Evolutionary conservation across 2,329 filamentous ascomycete species (phyloP), one percentile per base, ranked within the genome.

Genomic region (Diaporthe sp.): DNA sequence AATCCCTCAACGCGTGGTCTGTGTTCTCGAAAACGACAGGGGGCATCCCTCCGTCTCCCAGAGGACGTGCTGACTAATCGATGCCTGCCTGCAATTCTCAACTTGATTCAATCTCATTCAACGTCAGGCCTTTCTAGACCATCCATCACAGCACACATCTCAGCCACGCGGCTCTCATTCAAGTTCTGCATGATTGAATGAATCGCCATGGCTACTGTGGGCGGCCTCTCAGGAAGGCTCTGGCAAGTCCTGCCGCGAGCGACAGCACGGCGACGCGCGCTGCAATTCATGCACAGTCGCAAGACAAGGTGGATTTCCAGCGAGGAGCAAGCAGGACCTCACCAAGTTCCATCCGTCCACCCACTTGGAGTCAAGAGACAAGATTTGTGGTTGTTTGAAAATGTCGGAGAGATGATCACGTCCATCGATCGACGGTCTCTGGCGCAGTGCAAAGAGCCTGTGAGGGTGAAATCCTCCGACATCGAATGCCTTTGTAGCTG

Each of bases 321-420:
- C 34, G 19, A 15, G 10, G 12, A 2, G 22, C 57, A 59, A 10
- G 4, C 57, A 4, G n/a, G 22, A 39, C 12, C 22, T 22, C 34
- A 8, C 19, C 10, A 25, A 7, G 12, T 9, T 4, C 2, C 34
- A 4, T n/a, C 57, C 25, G 17, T 13, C n/a, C 25, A 12, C 42
- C 62, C 28, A 34, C 7, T 12, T 19, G 4, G 5, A 9, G 3
- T 25, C 22, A 17, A 3, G 15, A 3, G 1, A 0, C 3, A 2
- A 5, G 28, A 51, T 17, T 8, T 1, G 9, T 34, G 12, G 44
- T 5, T 51, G 6, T 17, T 17, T 25, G 1, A 1, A 19, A 15
- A 37, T 7, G 1, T 67, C 7, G 19, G 44, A n/a, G 6, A 67
- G 15, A 17, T 22, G 31, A 51, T 67, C 6, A 37, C 7, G 10